Percentiles rank a stretch among this genome's conserved stretches.
Conservation (phyloP, 331 rosid species). For the Quercus phellos region DNA sequence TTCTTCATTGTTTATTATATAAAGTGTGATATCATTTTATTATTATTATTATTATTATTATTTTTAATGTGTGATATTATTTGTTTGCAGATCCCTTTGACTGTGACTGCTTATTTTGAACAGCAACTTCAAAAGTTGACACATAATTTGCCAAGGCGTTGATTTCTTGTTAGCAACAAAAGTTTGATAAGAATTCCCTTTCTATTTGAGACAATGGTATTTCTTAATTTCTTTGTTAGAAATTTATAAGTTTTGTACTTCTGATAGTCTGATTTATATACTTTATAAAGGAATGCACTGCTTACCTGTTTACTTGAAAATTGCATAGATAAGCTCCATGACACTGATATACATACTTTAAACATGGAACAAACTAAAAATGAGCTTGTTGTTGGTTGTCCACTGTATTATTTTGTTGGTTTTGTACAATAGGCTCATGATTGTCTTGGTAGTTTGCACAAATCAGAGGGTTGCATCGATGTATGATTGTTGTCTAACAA, state of each 20-base stretch:
- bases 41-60: neutral
- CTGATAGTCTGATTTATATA: neutral
- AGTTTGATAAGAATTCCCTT: conserved; percentile 18
- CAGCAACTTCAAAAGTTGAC: conserved; percentile 24
- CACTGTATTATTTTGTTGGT: neutral
- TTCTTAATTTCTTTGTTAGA: conserved; percentile 4
- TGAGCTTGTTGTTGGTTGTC: neutral
- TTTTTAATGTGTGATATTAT: conserved; percentile 2
- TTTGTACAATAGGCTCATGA: neutral
- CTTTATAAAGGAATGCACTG: neutral
- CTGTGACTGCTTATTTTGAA: conserved; percentile 16
- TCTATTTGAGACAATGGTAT: conserved; percentile 48
- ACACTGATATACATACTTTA: neutral
- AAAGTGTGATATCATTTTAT: neutral
- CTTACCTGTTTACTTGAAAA: neutral
- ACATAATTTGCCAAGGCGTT: conserved; percentile 19
- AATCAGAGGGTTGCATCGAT: neutral
- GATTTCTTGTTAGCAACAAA: conserved; percentile 23
- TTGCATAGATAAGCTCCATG: neutral
- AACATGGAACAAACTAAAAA: neutral
- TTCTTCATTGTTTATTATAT: conserved; percentile 1
- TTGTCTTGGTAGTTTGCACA: neutral
- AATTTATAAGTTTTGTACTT: neutral
- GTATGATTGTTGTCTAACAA: neutral
- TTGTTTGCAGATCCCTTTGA: conserved; percentile 28